These are phyloP conservation scores for Arachis monticola DNA, from an alignment of 331 rosid genomes.

Conservation along the genomic window DNA sequence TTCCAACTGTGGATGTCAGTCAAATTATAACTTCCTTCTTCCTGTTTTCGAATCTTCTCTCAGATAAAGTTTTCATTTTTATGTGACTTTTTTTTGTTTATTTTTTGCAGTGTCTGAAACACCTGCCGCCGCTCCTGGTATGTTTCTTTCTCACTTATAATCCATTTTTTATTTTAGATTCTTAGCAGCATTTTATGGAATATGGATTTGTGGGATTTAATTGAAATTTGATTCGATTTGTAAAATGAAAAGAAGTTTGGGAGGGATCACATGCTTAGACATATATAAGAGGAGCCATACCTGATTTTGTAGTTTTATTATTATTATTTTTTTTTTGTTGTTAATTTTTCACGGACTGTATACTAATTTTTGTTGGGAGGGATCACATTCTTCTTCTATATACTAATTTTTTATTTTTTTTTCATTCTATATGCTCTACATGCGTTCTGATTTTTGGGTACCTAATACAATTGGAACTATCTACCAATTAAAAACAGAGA, in stretches of 20 bases:
- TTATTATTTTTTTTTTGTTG: not conserved
- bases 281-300: not conserved
- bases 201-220: not conserved
- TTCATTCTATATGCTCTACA: not conserved
- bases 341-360: not conserved
- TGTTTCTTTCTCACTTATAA: not conserved
- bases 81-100: not conserved
- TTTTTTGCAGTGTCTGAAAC: conserved; percentile 63
- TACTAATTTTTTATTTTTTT: not conserved
- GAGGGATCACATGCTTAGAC: not conserved
- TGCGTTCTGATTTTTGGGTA: not conserved
- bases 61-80: not conserved
- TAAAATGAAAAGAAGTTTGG: not conserved
- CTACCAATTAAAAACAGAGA: not conserved
- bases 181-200: not conserved
- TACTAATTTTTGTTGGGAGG: conserved; percentile 30
- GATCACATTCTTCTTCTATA: no score
- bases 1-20: conserved; percentile 76
- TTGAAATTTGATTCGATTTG: conserved; percentile 5
- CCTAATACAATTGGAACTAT: not conserved
- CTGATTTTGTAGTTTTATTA: conserved; percentile 7
- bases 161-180: not conserved
- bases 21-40: not conserved
- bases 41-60: not conserved
- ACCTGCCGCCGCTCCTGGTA: conserved; percentile 77